These are phyloP conservation scores for Truncatella angustata DNA, from an alignment of 2,329 filamentous ascomycete species.

Conservation along the genomic window DNA sequence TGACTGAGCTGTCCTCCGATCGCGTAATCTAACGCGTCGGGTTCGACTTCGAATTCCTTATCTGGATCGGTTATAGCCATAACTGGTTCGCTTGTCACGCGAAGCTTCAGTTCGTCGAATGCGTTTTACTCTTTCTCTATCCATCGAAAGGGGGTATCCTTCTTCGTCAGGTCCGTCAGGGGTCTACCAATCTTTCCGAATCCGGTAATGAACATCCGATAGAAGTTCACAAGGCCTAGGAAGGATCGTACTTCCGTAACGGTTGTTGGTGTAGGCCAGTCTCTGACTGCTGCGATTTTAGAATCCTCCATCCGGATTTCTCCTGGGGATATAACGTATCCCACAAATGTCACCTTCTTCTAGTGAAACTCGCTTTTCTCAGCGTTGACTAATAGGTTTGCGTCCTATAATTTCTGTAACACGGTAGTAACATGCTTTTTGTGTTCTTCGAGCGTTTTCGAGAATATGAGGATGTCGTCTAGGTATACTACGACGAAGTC, in stretches of 20 bases:
- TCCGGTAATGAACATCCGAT: conserved; percentile 25
- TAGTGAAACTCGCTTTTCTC: conserved; percentile 30
- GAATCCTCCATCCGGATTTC: conserved; percentile 23
- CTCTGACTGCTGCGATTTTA: conserved; percentile 22
- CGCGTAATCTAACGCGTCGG: conserved; percentile 1
- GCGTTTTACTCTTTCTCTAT: neutral
- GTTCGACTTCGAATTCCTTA: conserved; percentile 6
- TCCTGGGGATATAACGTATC: conserved; percentile 24
- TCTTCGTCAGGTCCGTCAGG: neutral
- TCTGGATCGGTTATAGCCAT: conserved; percentile 10
- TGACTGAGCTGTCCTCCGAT: conserved; percentile 2
- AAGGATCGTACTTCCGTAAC: conserved; percentile 23
- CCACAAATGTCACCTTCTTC: conserved; percentile 26
- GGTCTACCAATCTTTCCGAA: conserved; percentile 13
- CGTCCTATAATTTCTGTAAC: neutral
- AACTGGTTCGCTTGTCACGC: conserved; percentile 10
- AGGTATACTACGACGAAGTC: conserved; percentile 14
- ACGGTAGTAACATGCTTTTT: conserved; percentile 21
- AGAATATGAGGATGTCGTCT: conserved; percentile 25
- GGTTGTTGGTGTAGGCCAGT: conserved; percentile 20
- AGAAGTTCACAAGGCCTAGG: conserved; percentile 32
- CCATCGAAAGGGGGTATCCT: neutral
- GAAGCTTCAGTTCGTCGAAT: neutral
- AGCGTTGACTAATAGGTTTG: conserved; percentile 14
- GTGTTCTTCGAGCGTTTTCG: conserved; percentile 21